phyloP scores from a whole-genome alignment of 495 filamentous ascomycete species.

The Hypomontagnella submonticulosa region DNA sequence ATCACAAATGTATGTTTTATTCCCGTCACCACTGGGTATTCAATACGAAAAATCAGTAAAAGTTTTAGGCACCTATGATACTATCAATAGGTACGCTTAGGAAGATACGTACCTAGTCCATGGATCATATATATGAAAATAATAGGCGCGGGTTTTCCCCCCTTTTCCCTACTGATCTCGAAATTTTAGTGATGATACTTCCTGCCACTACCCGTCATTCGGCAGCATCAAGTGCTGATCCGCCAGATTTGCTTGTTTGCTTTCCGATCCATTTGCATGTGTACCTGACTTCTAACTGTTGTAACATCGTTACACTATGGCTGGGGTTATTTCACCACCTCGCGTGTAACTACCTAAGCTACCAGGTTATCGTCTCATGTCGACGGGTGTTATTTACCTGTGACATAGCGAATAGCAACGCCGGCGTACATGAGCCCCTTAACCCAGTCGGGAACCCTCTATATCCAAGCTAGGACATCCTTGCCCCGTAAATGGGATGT shows the following conservation, averaged over 20 bases:
- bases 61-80: too few relatives aligned
- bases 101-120: neutral
- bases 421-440: neutral
- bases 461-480: constrained; percentile 17
- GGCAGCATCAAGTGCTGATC: constrained; percentile 29
- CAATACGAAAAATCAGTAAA: too few relatives aligned
- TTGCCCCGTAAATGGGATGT: constrained; percentile 20
- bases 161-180: constrained; percentile 14
- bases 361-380: constrained; percentile 28
- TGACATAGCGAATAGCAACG: constrained; percentile 24
- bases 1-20: neutral
- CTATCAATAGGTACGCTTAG: too few relatives aligned
- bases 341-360: constrained; percentile 25
- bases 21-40: neutral
- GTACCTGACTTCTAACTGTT: constrained; percentile 14
- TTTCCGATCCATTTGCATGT: constrained; percentile 23
- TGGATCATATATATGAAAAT: neutral
- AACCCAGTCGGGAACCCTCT: neutral
- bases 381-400: constrained; percentile 26
- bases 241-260: constrained; percentile 33
- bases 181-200: constrained; percentile 30
- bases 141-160: neutral
- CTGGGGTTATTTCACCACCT: constrained; percentile 20
- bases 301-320: constrained; percentile 12
- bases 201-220: constrained; percentile 33